These are phyloP conservation scores for Trichaptum fuscoviolaceum DNA, from an alignment of 768 basidiomycete species.

Conservation along the genomic window DNA sequence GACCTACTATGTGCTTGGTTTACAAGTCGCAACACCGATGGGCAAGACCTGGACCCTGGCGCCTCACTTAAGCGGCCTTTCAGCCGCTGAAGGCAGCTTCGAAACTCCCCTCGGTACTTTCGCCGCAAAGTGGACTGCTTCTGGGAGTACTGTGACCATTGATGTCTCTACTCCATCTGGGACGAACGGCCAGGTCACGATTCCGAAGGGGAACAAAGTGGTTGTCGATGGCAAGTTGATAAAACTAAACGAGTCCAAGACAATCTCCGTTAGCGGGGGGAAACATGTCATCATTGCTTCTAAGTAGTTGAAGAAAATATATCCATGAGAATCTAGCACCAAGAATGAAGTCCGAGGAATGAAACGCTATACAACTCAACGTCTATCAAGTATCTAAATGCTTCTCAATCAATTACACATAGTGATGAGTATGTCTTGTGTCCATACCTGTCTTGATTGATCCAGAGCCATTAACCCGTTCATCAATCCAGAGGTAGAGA, in stretches of 20 bases:
- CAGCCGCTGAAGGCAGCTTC: constrained; percentile 45
- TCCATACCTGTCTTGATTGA: neutral
- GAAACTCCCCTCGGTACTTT: constrained; percentile 49
- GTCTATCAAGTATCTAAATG: neutral
- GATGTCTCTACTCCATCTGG: constrained; percentile 24
- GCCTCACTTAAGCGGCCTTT: constrained; percentile 40
- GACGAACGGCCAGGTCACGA: constrained; percentile 26
- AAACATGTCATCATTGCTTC: constrained; percentile 1
- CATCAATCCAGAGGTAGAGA: constrained; percentile 50
- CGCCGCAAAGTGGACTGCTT: constrained; percentile 38
- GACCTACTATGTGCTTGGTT: constrained; percentile 52
- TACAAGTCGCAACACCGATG: constrained; percentile 41
- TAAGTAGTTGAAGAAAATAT: constrained; percentile 1
- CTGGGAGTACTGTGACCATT: constrained; percentile 17
- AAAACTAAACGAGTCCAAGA: neutral
- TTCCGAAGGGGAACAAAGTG: constrained; percentile 20
- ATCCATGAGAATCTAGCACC: neutral
- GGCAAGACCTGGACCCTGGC: constrained; percentile 44
- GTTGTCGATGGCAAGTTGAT: constrained; percentile 17
- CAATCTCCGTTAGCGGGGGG: neutral
- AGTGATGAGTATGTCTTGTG: neutral
- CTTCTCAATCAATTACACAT: neutral
- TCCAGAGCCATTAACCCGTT: constrained; percentile 31
- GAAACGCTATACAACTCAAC: neutral
- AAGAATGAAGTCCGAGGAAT: neutral